Percentiles rank a stretch among this genome's conserved stretches.
These are phyloP conservation scores for Lachnellula arida DNA, from an alignment of 2,329 filamentous ascomycete species.

Conservation along the genomic window DNA sequence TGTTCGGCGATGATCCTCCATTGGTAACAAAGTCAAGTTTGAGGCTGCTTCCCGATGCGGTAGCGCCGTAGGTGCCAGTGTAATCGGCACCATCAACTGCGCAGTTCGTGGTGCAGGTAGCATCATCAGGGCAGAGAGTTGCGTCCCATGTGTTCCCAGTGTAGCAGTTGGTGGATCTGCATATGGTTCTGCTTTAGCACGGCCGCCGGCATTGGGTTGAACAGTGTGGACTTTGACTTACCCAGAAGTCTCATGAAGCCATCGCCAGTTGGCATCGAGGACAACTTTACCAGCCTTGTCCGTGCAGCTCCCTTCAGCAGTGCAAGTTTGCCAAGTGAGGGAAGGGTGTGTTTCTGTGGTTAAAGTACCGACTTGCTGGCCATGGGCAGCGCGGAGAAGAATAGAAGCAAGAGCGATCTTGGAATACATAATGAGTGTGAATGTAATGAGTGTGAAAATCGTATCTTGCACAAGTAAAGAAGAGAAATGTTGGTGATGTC, in stretches of 20 bases:
- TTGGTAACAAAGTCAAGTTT: conserved; percentile 54
- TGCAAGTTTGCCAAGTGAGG: conserved; percentile 49
- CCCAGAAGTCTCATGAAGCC: conserved; percentile 41
- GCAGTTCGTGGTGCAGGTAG: conserved; percentile 44
- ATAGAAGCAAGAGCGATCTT: conserved; percentile 33
- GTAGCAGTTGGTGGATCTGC: conserved; percentile 37
- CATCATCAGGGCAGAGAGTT: conserved; percentile 40
- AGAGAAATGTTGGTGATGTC: neutral
- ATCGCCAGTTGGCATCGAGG: conserved; percentile 55
- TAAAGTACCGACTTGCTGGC: conserved; percentile 45
- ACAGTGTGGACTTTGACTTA: neutral
- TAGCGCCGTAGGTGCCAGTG: conserved; percentile 48
- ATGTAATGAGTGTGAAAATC: conserved; percentile 2
- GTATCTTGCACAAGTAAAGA: neutral
- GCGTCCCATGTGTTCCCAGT: conserved; percentile 40
- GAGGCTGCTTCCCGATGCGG: conserved; percentile 46
- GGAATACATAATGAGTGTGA: conserved; percentile 15
- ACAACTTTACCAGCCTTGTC: conserved; percentile 45
- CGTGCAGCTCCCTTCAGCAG: conserved; percentile 42
- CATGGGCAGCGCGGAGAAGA: conserved; percentile 39
- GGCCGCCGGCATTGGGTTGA: neutral
- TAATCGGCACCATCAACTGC: conserved; percentile 52
- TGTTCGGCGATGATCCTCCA: conserved; percentile 37
- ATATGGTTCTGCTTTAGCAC: neutral
- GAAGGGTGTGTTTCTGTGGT: conserved; percentile 46